Evolutionary conservation across 441 rosid genomes (phyloP).

Genomic region (Pelargonium myrrhifolium): DNA sequence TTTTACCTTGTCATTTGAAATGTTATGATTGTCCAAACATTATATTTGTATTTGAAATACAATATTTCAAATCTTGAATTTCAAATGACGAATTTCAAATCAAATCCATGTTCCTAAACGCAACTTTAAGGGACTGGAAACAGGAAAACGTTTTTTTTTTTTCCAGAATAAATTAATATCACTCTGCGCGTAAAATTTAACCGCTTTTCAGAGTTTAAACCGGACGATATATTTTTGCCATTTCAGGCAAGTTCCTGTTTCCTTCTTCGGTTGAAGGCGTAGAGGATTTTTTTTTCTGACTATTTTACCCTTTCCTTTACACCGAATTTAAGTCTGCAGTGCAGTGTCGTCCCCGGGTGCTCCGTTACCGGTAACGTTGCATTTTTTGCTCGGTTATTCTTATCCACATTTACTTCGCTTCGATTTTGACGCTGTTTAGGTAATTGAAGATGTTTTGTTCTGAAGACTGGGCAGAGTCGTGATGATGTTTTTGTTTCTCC

Average conservation of each 20-base stretch:
- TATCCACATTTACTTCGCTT: constrained; percentile 5
- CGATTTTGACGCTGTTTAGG: constrained; percentile 14
- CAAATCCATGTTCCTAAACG: no score
- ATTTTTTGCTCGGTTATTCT: background rate
- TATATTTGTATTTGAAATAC: no score
- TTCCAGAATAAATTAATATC: no score
- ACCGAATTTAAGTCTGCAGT: constrained; percentile 8
- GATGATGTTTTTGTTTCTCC: no score
- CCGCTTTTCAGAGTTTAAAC: constrained; percentile 2
- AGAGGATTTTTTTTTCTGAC: constrained; percentile 10
- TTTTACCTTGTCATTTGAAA: no score
- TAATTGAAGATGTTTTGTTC: background rate
- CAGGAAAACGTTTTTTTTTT: no score
- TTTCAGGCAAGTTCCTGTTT: constrained; percentile 9
- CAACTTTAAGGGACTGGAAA: no score
- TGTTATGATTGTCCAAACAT: no score
- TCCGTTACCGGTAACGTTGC: constrained; percentile 16
- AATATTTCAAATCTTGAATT: no score
- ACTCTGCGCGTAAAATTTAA: background rate
- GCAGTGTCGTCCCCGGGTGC: constrained; percentile 5
- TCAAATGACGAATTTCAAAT: no score
- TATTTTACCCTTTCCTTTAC: constrained; percentile 3
- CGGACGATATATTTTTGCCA: constrained; percentile 12
- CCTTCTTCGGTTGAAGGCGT: constrained; percentile 14
- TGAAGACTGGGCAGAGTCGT: background rate